Evolutionary conservation across 805 yeast species (phyloP).

Genomic region (Cyberlindnera meyerae): DNA sequence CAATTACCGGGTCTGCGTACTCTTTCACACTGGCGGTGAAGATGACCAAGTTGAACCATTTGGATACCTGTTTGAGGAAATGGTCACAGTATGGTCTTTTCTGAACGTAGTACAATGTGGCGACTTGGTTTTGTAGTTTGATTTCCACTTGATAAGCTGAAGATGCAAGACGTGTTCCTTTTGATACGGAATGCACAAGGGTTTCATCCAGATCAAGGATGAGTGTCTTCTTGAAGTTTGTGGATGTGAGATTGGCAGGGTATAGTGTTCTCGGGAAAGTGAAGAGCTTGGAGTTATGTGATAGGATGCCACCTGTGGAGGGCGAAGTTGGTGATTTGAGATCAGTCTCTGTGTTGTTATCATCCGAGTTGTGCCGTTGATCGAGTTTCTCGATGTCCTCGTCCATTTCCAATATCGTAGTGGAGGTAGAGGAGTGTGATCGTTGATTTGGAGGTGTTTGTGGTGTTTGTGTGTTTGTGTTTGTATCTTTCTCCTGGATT

Average conservation of each 20-base stretch:
- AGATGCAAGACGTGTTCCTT: conserved; percentile 38
- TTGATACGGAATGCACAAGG: conserved; percentile 81
- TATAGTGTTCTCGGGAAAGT: conserved; percentile 36
- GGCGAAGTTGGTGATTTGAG: conserved; percentile 25
- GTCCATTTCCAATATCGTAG: conserved; percentile 20
- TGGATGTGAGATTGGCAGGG: conserved; percentile 37
- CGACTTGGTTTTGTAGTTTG: conserved; percentile 56
- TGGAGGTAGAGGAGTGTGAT: background rate
- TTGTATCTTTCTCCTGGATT: conserved; percentile 5
- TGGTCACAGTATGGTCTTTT: conserved; percentile 90
- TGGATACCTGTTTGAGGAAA: conserved; percentile 69
- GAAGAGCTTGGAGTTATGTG: conserved; percentile 17
- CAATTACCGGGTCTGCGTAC: conserved; percentile 95
- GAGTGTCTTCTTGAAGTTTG: conserved; percentile 54
- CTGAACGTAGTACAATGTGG: conserved; percentile 83
- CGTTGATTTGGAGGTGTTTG: background rate
- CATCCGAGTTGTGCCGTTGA: conserved; percentile 3
- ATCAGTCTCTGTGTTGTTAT: conserved; percentile 6
- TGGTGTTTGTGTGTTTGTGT: background rate
- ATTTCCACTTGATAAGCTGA: conserved; percentile 78
- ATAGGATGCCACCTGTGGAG: conserved; percentile 13
- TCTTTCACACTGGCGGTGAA: conserved; percentile 94
- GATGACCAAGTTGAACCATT: conserved; percentile 85
- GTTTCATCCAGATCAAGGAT: conserved; percentile 94
- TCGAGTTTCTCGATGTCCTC: conserved; percentile 19